Base-by-base conservation (phyloP, 352 stramenopile species). In the Elongisporangium senticosum region DNA sequence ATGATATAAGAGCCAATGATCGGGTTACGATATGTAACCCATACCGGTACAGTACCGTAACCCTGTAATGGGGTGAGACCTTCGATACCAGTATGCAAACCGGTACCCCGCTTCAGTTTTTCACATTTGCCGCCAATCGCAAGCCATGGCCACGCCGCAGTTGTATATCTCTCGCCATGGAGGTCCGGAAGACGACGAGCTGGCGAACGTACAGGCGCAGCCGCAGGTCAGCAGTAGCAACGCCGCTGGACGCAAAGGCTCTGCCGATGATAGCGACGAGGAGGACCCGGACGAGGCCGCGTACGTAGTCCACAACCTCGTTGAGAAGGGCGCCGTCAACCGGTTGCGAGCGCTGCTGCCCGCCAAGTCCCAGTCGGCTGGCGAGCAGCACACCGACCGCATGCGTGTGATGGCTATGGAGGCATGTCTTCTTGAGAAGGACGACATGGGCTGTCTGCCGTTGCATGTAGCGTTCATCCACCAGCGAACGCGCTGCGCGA, bases 391-490 rank as follows among this genome's bases (percentile, higher is more conserved):
- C 63, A 63, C 39, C 48, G 64, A 55, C 39, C 63, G 62, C 20
- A 66, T 80, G 57, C 63, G 66, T 17, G 68, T 86, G 50, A 65
- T 90, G 37, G 72, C 72, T 11, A 65, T 58, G 19, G 82, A 92
- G 64, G 73, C 73, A 43, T 65, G 55, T 59, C 68, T 93, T 33
- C 69, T 89, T 21, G 83, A 93, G 53, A 89, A 88, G 57, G 87
- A 96, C 64, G 77, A 90, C 52, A 89, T 88, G 75, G 86, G 86
- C 20, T 92, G 87, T 53, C 73, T 93, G 39, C 83, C 88, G 7
- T 58, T 96, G 17, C 86, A 95, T 53, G 65, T 90, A 37, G 83
- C 80, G 15, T 49, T 86, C 20, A 76, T 93, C 53, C 67, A 93
- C 61, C 72, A 87, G 56, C 72, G 63, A 39, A 37, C 58, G 5